These are phyloP conservation scores for Asterochloris sp. DNA, from an alignment of 139 green algal species.

Conservation along the genomic window DNA sequence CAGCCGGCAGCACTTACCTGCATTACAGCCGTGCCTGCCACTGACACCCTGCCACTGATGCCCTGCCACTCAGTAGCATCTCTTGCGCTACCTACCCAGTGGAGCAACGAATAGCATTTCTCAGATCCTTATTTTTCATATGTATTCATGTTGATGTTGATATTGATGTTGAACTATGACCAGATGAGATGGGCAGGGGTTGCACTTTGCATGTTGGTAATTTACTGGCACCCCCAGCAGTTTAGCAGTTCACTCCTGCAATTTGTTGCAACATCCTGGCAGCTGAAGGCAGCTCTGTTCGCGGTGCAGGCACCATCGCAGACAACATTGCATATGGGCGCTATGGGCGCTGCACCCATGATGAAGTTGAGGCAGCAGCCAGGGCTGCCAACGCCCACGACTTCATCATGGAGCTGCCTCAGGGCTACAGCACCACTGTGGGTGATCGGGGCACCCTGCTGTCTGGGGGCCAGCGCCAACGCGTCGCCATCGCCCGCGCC, in stretches of 20 bases:
- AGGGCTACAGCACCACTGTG: slow-evolving; percentile 62
- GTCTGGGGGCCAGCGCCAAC: slow-evolving; percentile 76
- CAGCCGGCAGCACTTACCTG: not conserved
- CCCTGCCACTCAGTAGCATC: no score
- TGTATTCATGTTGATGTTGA: not conserved
- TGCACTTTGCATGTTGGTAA: no score
- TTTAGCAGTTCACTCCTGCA: no score
- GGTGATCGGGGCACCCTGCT: slow-evolving; percentile 48
- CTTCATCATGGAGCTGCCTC: slow-evolving; percentile 64
- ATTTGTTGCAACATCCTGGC: no score
- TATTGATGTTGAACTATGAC: not conserved
- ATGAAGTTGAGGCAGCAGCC: slow-evolving; percentile 52
- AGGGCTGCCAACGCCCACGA: slow-evolving; percentile 62
- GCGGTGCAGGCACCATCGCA: slow-evolving; percentile 59
- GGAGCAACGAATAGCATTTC: no score
- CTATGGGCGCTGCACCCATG: slow-evolving; percentile 23
- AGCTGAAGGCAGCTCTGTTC: not conserved
- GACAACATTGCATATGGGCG: slow-evolving; percentile 88
- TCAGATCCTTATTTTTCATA: not conserved
- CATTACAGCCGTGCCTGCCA: not conserved
- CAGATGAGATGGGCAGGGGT: no score
- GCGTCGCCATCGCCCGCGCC: slow-evolving; percentile 75
- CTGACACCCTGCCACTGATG: no score
- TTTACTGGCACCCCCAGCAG: no score
- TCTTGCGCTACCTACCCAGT: no score